These are phyloP conservation scores for Phaseolus lunatus DNA, from an alignment of 306 rosid species.

Conservation along the genomic window DNA sequence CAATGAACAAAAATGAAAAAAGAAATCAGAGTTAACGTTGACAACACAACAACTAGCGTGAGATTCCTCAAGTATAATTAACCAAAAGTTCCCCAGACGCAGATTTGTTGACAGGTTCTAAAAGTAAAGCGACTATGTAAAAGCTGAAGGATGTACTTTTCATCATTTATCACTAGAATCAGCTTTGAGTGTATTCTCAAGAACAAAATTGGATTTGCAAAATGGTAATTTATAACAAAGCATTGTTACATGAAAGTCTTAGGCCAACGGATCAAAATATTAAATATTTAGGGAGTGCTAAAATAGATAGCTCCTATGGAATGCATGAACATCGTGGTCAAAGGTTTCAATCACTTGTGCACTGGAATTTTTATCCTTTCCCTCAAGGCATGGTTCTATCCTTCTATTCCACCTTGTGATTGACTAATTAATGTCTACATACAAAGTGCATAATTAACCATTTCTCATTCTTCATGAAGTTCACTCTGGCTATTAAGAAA, in stretches of 20 bases:
- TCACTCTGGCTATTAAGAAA: no score
- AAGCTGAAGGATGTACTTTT: slow-evolving; percentile 16
- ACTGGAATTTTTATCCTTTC: no score
- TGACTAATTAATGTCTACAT: no score
- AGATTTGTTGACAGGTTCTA: slow-evolving; percentile 16
- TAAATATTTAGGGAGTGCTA: no score
- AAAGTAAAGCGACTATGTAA: slow-evolving; percentile 25
- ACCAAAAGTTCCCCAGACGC: slow-evolving; percentile 15
- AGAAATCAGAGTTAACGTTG: slow-evolving; percentile 37
- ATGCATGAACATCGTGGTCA: no score
- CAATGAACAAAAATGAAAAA: slow-evolving; percentile 29
- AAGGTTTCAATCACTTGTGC: no score
- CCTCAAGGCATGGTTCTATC: no score
- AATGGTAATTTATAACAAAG: neutral
- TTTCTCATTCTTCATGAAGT: no score
- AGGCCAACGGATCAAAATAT: no score
- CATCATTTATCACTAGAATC: neutral
- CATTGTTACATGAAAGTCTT: slow-evolving; percentile 4
- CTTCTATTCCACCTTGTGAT: no score
- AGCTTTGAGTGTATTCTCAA: slow-evolving; percentile 4
- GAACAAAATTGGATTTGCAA: slow-evolving; percentile 12
- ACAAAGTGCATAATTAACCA: no score
- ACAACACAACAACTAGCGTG: slow-evolving; percentile 37
- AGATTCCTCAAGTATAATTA: slow-evolving; percentile 43
- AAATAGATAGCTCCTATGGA: no score